Conservation (phyloP, 768 basidiomycete genomes). For the Boletus edulis region DNA sequence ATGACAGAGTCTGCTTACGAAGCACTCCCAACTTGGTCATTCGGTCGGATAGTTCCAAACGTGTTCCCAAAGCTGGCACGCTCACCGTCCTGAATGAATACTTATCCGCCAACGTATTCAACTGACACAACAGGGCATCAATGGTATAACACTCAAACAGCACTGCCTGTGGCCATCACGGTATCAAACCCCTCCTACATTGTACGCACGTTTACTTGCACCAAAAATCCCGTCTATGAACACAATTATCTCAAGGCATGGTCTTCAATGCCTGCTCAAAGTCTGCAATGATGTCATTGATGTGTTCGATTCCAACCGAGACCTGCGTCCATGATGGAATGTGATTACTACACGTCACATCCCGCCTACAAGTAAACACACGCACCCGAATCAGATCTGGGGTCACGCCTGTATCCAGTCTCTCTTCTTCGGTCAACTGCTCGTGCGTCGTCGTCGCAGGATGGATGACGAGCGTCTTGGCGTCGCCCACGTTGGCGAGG, state of each 20-base stretch:
- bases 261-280: constrained; percentile 39
- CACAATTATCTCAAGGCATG: constrained; percentile 7
- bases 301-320: constrained; percentile 44
- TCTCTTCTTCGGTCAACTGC: constrained; percentile 50
- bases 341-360: neutral
- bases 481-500: constrained; percentile 69
- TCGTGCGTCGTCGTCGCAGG: constrained; percentile 59
- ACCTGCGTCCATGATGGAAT: constrained; percentile 34
- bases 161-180: neutral
- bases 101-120: too few species aligned
- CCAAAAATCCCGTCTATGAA: neutral
- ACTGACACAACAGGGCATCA: too few species aligned
- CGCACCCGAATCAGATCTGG: constrained; percentile 56
- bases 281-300: constrained; percentile 47
- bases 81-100: too few species aligned
- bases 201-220: neutral
- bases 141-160: neutral
- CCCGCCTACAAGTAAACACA: neutral
- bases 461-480: constrained; percentile 63
- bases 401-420: constrained; percentile 48
- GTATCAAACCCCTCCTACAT: constrained; percentile 1
- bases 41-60: too few species aligned
- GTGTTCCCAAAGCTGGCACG: too few species aligned
- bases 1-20: too few species aligned
- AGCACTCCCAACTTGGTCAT: too few species aligned